Conservation (phyloP, 2,329 filamentous ascomycete genomes). For the Ophiostoma sp. region DNA sequence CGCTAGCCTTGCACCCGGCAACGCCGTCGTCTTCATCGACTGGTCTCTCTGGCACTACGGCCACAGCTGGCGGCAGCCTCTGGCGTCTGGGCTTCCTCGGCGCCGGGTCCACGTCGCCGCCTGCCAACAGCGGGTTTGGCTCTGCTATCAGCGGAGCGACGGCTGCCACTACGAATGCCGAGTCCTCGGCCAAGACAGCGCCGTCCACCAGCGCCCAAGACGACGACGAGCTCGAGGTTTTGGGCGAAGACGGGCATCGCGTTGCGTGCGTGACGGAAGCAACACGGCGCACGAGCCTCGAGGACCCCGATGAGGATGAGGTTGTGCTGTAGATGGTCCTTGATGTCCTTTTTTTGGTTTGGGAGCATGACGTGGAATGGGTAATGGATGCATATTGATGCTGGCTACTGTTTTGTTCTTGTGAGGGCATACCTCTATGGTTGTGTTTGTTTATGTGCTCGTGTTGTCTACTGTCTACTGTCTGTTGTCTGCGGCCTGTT, state of each 20-base stretch:
- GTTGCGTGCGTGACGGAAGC: slow-evolving; percentile 48
- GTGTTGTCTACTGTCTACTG: neutral
- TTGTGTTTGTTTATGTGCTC: no score
- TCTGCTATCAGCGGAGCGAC: slow-evolving; percentile 14
- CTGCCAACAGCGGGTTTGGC: neutral
- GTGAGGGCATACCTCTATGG: no score
- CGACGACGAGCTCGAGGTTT: slow-evolving; percentile 30
- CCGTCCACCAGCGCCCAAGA: neutral
- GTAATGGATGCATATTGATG: neutral
- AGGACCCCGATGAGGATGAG: slow-evolving; percentile 53
- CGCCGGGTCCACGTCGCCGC: neutral
- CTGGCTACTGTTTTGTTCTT: neutral
- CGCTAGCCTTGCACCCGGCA: slow-evolving; percentile 49
- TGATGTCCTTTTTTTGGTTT: neutral
- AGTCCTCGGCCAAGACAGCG: neutral
- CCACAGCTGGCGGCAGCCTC: slow-evolving; percentile 30
- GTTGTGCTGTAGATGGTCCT: slow-evolving; percentile 35
- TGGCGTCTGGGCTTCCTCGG: slow-evolving; percentile 41
- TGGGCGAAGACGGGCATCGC: slow-evolving; percentile 40
- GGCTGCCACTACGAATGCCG: neutral
- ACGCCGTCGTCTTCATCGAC: neutral
- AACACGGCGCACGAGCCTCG: slow-evolving; percentile 51
- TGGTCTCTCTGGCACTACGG: neutral
- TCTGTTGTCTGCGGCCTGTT: neutral
- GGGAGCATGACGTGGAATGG: neutral